These are phyloP conservation scores for Backusella westeae DNA, from an alignment of 192 early-diverging fungal species.

Conservation along the genomic window DNA sequence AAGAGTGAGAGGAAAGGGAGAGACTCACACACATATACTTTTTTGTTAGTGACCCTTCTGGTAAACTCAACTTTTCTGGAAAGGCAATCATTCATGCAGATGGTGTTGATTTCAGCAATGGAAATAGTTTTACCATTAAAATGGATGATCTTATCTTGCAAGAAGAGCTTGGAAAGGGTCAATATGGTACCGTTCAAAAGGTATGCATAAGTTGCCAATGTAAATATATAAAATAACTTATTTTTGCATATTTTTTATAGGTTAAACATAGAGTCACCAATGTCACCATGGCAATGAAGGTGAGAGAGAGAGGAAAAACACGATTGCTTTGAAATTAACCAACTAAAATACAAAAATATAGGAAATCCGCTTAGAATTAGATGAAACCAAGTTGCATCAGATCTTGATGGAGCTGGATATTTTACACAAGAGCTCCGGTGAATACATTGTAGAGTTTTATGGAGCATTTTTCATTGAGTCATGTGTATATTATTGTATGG, in stretches of 20 bases:
- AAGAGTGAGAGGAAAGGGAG: not conserved
- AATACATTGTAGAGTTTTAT: constrained; percentile 97
- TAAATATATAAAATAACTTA: not conserved
- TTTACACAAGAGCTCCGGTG: constrained; percentile 81
- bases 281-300: constrained; percentile 87
- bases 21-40: not conserved
- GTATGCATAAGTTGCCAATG: constrained; percentile 18
- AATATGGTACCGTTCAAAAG: constrained; percentile 91
- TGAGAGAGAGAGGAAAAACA: constrained; percentile 18
- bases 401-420: constrained; percentile 97
- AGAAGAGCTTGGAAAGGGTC: constrained; percentile 86
- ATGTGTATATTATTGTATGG: constrained; percentile 98
- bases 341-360: not conserved
- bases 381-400: constrained; percentile 83
- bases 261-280: constrained; percentile 82
- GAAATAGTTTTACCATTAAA: constrained; percentile 83
- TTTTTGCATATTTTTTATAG: constrained; percentile 6
- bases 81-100: constrained; percentile 89
- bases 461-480: constrained; percentile 95
- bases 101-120: constrained; percentile 90
- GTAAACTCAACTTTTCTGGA: constrained; percentile 88
- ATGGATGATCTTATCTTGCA: constrained; percentile 78
- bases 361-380: constrained; percentile 92
- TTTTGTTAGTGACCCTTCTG: constrained; percentile 66
- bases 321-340: not conserved